phyloP scores from a whole-genome alignment of 805 yeast species.

The Pachysolen tannophilus region DNA sequence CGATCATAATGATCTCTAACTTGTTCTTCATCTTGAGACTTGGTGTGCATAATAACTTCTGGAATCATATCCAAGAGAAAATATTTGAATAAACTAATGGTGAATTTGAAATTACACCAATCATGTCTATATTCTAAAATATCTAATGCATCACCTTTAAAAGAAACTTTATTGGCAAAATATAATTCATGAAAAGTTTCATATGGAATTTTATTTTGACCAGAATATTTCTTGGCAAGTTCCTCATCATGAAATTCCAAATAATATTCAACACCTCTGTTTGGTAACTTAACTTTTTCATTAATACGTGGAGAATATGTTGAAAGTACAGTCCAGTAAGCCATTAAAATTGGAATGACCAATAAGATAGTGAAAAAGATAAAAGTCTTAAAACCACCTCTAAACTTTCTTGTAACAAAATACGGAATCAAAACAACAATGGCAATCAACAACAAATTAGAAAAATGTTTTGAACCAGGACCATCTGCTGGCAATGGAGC shows the following conservation, averaged over 20 bases:
- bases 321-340: conserved; percentile 75
- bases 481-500: conserved; percentile 92
- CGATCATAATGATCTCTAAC: conserved; percentile 94
- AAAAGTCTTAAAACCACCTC: conserved; percentile 65
- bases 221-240: conserved; percentile 60
- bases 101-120: conserved; percentile 81
- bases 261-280: conserved; percentile 70
- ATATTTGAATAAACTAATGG: conserved; percentile 66
- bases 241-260: conserved; percentile 74
- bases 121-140: conserved; percentile 83
- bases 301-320: conserved; percentile 75
- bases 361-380: conserved; percentile 46
- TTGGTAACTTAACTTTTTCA: conserved; percentile 69
- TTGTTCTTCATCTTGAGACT: conserved; percentile 94
- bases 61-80: conserved; percentile 86
- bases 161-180: conserved; percentile 75
- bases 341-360: conserved; percentile 66
- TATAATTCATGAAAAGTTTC: conserved; percentile 87
- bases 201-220: conserved; percentile 76
- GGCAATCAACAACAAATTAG: conserved; percentile 45
- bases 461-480: conserved; percentile 72
- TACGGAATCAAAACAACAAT: conserved; percentile 52
- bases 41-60: conserved; percentile 85
- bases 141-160: conserved; percentile 84
- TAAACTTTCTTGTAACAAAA: conserved; percentile 54